Conservation (phyloP, 371 early-diverging fungal species). For the Haplosporangium sp. region DNA sequence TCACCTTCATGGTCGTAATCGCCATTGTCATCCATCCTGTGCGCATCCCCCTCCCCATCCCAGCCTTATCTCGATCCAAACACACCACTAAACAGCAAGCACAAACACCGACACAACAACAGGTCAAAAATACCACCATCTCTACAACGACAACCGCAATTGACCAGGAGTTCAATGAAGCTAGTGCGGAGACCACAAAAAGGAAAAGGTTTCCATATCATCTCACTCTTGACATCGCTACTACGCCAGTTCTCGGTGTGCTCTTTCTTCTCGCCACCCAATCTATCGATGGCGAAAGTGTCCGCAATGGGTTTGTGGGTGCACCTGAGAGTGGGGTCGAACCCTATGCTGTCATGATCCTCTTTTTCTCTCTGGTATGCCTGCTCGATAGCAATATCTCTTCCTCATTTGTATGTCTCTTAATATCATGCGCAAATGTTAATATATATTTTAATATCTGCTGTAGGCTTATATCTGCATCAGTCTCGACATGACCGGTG, state of each 20-base stretch:
- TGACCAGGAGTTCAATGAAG: too few species aligned
- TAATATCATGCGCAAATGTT: conserved; percentile 20
- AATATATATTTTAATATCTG: conserved; percentile 18
- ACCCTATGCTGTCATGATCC: conserved; percentile 80
- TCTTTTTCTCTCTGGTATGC: conserved; percentile 77
- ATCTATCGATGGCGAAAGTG: conserved; percentile 62
- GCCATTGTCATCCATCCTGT: conserved; percentile 66
- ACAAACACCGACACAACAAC: too few species aligned
- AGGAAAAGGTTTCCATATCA: conserved; percentile 25
- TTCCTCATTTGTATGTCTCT: not conserved
- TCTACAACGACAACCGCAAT: too few species aligned
- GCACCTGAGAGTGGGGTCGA: conserved; percentile 67
- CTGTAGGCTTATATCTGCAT: conserved; percentile 82
- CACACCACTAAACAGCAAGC: not conserved
- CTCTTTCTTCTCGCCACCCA: conserved; percentile 69
- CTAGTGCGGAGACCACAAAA: too few species aligned
- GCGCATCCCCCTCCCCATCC: conserved; percentile 54
- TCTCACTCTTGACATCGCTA: conserved; percentile 69
- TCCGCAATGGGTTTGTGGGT: too few species aligned
- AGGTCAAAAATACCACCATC: too few species aligned
- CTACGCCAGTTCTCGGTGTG: conserved; percentile 74
- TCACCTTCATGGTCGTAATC: conserved; percentile 63
- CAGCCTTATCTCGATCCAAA: not conserved
- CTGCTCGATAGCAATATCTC: not conserved
- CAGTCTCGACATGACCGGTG: conserved; percentile 83